These are phyloP conservation scores for Isoetes taiwanensis DNA, from an alignment of 75 land plant species.

Conservation along the genomic window DNA sequence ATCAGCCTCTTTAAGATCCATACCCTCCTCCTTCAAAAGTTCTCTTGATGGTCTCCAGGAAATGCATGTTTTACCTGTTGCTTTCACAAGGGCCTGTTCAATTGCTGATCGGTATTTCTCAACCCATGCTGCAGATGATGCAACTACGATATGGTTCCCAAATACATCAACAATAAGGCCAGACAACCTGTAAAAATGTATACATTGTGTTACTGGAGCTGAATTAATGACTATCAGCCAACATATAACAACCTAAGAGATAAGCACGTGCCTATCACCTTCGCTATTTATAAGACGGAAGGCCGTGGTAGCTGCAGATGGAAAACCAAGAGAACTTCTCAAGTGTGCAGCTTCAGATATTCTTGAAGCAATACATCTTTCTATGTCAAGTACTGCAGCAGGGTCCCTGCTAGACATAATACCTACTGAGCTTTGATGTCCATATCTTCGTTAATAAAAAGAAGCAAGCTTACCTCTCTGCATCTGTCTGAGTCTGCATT, in stretches of 20 bases:
- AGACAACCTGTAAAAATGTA: slow-evolving; percentile 46
- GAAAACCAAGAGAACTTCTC: slow-evolving; percentile 58
- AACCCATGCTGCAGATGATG: slow-evolving; percentile 98
- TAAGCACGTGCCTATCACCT: slow-evolving; percentile 73
- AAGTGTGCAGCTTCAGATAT: slow-evolving; percentile 46
- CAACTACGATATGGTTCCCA: slow-evolving; percentile 64
- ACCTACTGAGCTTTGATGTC: no score
- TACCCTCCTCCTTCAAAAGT: slow-evolving; percentile 85
- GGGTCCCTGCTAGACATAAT: slow-evolving; percentile 49
- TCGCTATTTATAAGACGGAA: slow-evolving; percentile 93
- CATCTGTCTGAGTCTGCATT: slow-evolving; percentile 91
- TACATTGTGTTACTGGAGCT: neutral
- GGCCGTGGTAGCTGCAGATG: slow-evolving; percentile 52
- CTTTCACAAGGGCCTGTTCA: slow-evolving; percentile 28
- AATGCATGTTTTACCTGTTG: slow-evolving; percentile 29
- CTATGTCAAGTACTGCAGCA: slow-evolving; percentile 53
- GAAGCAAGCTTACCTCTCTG: slow-evolving; percentile 28
- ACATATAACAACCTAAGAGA: neutral
- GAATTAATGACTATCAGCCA: neutral
- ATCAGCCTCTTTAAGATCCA: slow-evolving; percentile 27
- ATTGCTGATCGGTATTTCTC: slow-evolving; percentile 64
- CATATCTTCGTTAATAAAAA: no score
- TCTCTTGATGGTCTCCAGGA: slow-evolving; percentile 82
- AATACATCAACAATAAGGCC: slow-evolving; percentile 87
- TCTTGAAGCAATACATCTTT: slow-evolving; percentile 56